Base-by-base conservation (phyloP, 306 rosid genomes). In the Astragalus membranaceus region DNA sequence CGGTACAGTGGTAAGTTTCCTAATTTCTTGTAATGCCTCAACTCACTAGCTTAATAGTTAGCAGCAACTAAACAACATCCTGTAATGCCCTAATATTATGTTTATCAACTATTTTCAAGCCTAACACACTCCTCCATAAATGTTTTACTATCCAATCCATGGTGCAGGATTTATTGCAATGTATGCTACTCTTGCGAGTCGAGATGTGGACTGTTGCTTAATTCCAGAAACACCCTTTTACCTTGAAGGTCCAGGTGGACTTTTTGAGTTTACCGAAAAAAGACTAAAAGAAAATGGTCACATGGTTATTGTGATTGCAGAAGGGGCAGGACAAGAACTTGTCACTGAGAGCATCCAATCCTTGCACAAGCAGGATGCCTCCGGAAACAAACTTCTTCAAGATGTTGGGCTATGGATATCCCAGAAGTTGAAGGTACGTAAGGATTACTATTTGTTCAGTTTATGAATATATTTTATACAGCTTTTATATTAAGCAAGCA, bases 161-260 rank as follows among this genome's bases (percentile, higher is more conserved):
- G 67, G 16, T 82, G 75, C 88, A 94, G 99, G 99, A 75, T 94
- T 87, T 61, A 91, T 91, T 71, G 95, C 99, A 6, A 88, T 94
- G 99, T 54, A 91, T 79, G 97, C 99, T 36, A 94, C 99, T 36
- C 97, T 94, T 76, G 99, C 97, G 3, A 91, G 95, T 82, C 82
- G 99, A 75, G 99, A 94, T 33, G 99, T 94, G 47, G 99, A 94
- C 66, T 91, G 97, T 73, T 94, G 99, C 85, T 87, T 94, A 55
- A 94, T 94, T 76, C 99, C 99, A 7, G 99, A 94, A 84, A 85
- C 92, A 39, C 96, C 91, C 20, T 94, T 94, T 65, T 84, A 78
- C 82, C 97, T 94, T 2, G 99, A 94, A 78, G 97, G 99, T 51
- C 83, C 85, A 1, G 99, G 99, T 37, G 99, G 99, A 39, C 96